A percentile compares a stretch with the other conserved stretches of the same genome.
phyloP scores from a whole-genome alignment of 257 asterid genomes.

The Scutellaria baicalensis region DNA sequence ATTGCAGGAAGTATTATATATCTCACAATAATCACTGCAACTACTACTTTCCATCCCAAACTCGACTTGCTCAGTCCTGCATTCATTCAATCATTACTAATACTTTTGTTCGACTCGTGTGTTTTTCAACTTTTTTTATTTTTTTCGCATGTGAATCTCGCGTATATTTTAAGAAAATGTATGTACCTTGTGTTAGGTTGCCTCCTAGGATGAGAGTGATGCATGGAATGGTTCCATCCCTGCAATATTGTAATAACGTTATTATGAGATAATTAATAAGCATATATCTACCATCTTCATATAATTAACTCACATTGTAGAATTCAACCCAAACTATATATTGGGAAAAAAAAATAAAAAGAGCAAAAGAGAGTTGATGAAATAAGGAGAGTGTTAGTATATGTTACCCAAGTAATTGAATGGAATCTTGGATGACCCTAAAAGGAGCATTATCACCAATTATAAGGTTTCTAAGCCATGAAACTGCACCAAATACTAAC shows the following conservation, averaged over 20 bases:
- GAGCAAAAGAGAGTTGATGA: too few relatives aligned
- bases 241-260: conserved; percentile 3
- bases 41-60: conserved; percentile 30
- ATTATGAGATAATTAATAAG: too few relatives aligned
- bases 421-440: conserved; percentile 55
- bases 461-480: conserved; percentile 51
- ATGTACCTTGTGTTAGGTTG: conserved; percentile 67
- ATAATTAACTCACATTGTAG: too few relatives aligned
- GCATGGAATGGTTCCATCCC: conserved; percentile 91
- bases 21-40: conserved; percentile 57
- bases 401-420: conserved; percentile 67
- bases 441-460: conserved; percentile 74
- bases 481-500: conserved; percentile 52
- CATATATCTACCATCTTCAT: too few relatives aligned
- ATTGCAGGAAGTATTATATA: conserved; percentile 51
- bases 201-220: conserved; percentile 91
- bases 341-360: too few relatives aligned
- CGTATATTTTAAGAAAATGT: neutral
- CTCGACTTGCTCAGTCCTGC: conserved; percentile 63
- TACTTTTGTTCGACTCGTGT: neutral
- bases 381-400: neutral
- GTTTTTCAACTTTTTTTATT: neutral
- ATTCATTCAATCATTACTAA: neutral
- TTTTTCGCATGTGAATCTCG: neutral
- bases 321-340: too few relatives aligned